phyloP scores from a whole-genome alignment of 164 flowering plant species.

The Vitis cinerea region DNA sequence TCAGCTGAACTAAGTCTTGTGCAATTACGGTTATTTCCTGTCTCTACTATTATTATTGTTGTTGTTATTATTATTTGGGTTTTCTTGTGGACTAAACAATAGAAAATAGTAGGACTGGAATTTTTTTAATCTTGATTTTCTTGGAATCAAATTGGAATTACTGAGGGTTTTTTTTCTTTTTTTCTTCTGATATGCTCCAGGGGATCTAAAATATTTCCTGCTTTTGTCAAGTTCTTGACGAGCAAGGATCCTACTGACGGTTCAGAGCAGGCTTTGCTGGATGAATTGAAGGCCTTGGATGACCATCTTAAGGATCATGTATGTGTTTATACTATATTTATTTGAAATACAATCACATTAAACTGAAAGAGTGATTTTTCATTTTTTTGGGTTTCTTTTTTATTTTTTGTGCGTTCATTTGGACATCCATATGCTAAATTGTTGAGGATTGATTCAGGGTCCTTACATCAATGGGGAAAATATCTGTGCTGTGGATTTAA shows the following conservation, averaged over 20 bases:
- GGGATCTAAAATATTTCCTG: constrained; percentile 71
- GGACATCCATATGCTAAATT: not conserved
- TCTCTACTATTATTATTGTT: too few relatives aligned
- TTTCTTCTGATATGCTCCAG: constrained; percentile 29
- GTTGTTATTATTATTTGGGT: too few relatives aligned
- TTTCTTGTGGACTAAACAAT: too few relatives aligned
- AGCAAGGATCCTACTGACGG: constrained; percentile 92
- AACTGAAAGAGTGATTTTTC: not conserved
- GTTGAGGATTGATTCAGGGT: constrained; percentile 42
- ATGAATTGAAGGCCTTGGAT: constrained; percentile 73
- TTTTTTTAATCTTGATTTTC: too few relatives aligned
- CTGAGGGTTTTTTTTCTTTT: not conserved
- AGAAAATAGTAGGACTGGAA: too few relatives aligned
- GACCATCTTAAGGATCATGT: constrained; percentile 87
- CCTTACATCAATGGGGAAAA: constrained; percentile 80
- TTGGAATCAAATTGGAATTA: too few relatives aligned
- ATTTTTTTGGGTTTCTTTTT: not conserved
- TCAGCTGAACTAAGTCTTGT: too few relatives aligned
- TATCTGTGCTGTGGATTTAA: constrained; percentile 78
- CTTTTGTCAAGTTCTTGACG: constrained; percentile 70
- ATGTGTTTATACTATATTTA: constrained; percentile 12
- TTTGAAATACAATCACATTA: too few relatives aligned
- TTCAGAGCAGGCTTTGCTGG: constrained; percentile 72
- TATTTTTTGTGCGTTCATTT: not conserved
- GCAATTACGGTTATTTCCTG: too few relatives aligned